Conservation (phyloP, 805 yeast genomes). For the Saccharomycopsis fermentans region DNA sequence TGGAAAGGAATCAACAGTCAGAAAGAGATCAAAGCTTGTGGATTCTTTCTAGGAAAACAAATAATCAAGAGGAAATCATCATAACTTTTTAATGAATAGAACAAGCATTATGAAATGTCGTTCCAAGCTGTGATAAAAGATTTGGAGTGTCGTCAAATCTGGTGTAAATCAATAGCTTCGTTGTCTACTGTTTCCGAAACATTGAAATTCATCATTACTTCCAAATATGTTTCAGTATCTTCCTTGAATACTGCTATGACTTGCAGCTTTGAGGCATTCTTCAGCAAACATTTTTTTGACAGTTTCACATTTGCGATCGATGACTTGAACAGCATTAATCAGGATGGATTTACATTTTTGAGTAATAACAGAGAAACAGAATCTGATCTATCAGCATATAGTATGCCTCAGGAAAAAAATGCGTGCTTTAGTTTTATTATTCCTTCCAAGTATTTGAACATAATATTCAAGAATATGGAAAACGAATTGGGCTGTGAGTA, state of each 20-base stretch:
- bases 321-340: background rate
- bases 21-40: background rate
- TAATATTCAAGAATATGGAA: constrained; percentile 7
- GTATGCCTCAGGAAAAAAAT: background rate
- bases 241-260: constrained; percentile 12
- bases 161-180: constrained; percentile 10
- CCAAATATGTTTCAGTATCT: constrained; percentile 4
- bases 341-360: constrained; percentile 9
- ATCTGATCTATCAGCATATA: background rate
- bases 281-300: constrained; percentile 8
- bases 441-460: constrained; percentile 9
- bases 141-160: constrained; percentile 8
- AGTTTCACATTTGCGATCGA: background rate
- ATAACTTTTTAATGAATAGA: background rate
- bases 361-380: background rate
- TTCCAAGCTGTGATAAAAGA: constrained; percentile 10
- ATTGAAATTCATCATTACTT: constrained; percentile 9
- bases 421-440: constrained; percentile 11
- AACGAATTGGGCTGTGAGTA: constrained; percentile 8
- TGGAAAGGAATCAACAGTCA: background rate
- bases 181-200: constrained; percentile 9
- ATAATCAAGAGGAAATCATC: background rate
- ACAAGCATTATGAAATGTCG: constrained; percentile 6
- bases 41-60: background rate
- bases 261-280: constrained; percentile 6